Evolutionary conservation across 495 filamentous ascomycete genomes (phyloP), one percentile per base, ranked within the genome.

Genomic region (Aeminium ludgeri): DNA sequence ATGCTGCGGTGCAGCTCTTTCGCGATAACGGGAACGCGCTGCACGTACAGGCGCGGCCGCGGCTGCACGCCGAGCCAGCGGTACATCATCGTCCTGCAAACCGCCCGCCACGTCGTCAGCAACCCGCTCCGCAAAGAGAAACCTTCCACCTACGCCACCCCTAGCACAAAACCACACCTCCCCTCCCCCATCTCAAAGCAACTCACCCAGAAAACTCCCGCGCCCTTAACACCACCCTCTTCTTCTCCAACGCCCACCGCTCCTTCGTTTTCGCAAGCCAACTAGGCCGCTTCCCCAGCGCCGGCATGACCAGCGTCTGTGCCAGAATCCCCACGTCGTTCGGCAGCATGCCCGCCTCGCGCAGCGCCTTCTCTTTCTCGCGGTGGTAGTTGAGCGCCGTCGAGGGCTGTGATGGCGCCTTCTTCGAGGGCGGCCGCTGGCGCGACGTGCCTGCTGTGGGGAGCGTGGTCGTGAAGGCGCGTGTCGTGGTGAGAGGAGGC

Each of bases 1-100:
- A 92, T 81, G 45, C 65, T 54, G 17, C 61, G 48, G 54, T 92
- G 78, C 10, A 89, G 59, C 0, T 63, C 63, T 38, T 69, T 61
- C 11, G 75, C 79, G 8, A 62, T 62, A 13, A 65, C 60, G 11
- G 65, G 62, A 19, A 67, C 58, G 27, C 56, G 39, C 23, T 57
- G 48, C 10, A 59, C 60, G 10, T 66, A 54, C 27, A 65, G 44
- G 45, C 63, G 65, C 48, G 68, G 53, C 8, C 55, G 51, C 1
- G 74, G 65, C 10, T 51, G 51, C 11, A 67, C 12, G 25, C 58
- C 55, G 30, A 60, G 57, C 43, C 67, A 73, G 45, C 51, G 58
- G 20, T 45, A 39, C 6, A 62, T 0, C 20, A 54, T 36, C 5
- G 18, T 12, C 30, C 59, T 64, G 41, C 28, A n/a, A n/a, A n/a